Evolutionary conservation across 805 yeast species (phyloP), one percentile per base, ranked within the genome.

Genomic region (Wickerhamomyces canadensis): DNA sequence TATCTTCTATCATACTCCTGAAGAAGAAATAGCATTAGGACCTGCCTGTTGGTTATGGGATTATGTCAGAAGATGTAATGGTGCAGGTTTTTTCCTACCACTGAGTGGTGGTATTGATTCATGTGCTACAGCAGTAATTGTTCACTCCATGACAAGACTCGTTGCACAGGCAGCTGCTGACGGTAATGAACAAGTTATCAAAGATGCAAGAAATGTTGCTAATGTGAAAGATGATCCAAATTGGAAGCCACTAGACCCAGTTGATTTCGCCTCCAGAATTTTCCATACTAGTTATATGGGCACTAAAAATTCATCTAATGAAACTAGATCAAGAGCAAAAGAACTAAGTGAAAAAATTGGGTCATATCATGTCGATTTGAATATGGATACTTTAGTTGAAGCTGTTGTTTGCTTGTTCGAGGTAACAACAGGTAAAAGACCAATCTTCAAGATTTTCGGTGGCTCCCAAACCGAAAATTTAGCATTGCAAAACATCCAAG

Each of bases 41-140:
- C 99, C 99, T 1, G 98, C 99, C 0, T 93, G 98, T 60, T 93
- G 99, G 99, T 62, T 93, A 45, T 93, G 99, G 99, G 99, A 93
- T 60, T 93, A 93, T 55, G 70, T 93, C 41, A 76, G 99, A 58
- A 74, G 99, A 46, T 86, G 95, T 49, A 77, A 76, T 47, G 84
- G 93, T 35, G 86, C 88, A 0, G 99, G 99, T 0, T 93, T 72
- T 58, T 94, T 93, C 61, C 67, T 93, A 32, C 98, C 99, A 0
- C 67, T 93, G 34, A 83, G 95, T 58, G 99, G 99, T 15, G 99
- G 99, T 34, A 91, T 93, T 45, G 99, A 93, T 57, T 84, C 95
- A 25, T 94, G 98, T 67, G 96, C 98, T 2, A 93, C 98, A 1
- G 93, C 98, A 0, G 84, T 84, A 14, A 88, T 93, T 51, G 95